Percentiles rank a stretch among this genome's conserved stretches.
Evolutionary conservation across 371 early-diverging fungal genomes (phyloP).

Genomic region (Mucor indicus): DNA sequence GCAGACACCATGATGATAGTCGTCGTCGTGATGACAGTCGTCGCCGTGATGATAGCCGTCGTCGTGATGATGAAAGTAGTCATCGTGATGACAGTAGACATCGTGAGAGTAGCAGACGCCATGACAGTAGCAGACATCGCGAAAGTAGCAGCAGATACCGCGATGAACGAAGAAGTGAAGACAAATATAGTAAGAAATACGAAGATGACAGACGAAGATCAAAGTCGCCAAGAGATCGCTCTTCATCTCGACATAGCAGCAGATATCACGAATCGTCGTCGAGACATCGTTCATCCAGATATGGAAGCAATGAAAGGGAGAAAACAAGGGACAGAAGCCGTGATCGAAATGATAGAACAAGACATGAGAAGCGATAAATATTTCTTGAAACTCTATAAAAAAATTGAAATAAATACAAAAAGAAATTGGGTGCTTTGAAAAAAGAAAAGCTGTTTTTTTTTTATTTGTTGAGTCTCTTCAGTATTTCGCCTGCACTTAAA

Average conservation of each 20-base stretch:
- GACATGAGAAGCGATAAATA: too few species aligned
- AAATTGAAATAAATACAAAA: slow-evolving; percentile 7
- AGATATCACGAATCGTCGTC: slow-evolving; percentile 8
- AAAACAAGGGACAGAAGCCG: slow-evolving; percentile 19
- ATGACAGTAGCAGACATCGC: background rate
- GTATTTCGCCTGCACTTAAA: too few species aligned
- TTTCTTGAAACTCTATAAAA: too few species aligned
- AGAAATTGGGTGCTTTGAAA: too few species aligned
- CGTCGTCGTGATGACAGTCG: background rate
- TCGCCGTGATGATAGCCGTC: background rate
- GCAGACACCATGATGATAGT: background rate
- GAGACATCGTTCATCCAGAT: slow-evolving; percentile 32
- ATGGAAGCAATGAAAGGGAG: background rate
- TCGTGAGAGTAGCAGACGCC: background rate
- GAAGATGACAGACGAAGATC: slow-evolving; percentile 3
- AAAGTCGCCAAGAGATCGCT: slow-evolving; percentile 12
- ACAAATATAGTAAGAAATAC: slow-evolving; percentile 1
- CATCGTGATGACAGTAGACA: background rate
- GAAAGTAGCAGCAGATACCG: background rate
- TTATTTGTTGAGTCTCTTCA: too few species aligned
- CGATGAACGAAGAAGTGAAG: slow-evolving; percentile 7
- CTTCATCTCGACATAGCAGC: slow-evolving; percentile 12
- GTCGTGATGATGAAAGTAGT: background rate
- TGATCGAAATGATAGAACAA: slow-evolving; percentile 1
- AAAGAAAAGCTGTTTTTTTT: too few species aligned